Evolutionary conservation across 495 filamentous ascomycete genomes (phyloP).

Genomic region (Hypoxylon crocopeplum): DNA sequence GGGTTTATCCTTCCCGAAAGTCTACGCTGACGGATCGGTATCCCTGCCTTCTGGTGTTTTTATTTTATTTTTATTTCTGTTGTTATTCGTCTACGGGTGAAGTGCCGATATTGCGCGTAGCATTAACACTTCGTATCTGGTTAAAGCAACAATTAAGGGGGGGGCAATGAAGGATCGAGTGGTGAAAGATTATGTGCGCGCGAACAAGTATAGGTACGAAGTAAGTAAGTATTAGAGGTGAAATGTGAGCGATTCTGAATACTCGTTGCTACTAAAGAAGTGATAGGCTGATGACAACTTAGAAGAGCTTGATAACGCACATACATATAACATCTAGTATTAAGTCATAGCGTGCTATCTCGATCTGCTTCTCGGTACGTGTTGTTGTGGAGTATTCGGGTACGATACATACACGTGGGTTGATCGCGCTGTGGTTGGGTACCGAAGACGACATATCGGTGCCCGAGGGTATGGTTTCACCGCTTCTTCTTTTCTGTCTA

Average conservation of each 20-base stretch:
- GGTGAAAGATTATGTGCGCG: no score
- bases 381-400: constrained; percentile 3
- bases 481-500: constrained; percentile 2
- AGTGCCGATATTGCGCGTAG: no score
- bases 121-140: no score
- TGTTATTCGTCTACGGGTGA: not conserved
- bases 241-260: no score
- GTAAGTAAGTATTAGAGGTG: no score
- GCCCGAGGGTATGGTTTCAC: constrained; percentile 27
- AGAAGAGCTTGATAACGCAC: no score
- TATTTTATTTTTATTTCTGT: not conserved
- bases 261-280: no score
- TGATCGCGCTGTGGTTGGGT: constrained; percentile 22
- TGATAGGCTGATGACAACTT: no score
- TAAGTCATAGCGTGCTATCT: constrained; percentile 3
- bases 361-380: constrained; percentile 16
- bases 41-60: constrained; percentile 12
- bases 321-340: not conserved
- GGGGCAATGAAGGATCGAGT: no score
- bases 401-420: constrained; percentile 21
- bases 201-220: no score
- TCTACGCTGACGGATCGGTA: constrained; percentile 27
- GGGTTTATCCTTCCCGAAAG: constrained; percentile 11
- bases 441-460: constrained; percentile 17
- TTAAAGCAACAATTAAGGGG: no score